Evolutionary conservation across 495 filamentous ascomycete genomes (phyloP), one percentile per base, ranked within the genome.

Genomic region (Bryoglossum gracile): DNA sequence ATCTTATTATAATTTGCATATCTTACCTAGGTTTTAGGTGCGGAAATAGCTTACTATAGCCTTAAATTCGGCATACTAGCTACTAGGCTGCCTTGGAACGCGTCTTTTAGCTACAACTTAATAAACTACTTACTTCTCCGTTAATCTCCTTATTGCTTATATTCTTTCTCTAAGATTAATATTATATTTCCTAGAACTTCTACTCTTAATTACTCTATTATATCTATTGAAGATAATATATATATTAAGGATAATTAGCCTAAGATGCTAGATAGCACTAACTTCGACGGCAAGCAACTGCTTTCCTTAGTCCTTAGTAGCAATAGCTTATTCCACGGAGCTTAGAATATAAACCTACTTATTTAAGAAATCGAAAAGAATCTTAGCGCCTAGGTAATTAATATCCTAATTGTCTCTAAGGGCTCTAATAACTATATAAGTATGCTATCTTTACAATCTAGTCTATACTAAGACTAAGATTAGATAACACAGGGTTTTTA

Each of bases 281-380:
- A 59, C 25, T 61, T 55, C 46, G 50, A 63, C 42, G 61, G 59
- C 48, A 52, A 46, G 26, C 33, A 63, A 32, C 41, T 63, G 19
- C 43, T 63, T 19, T 18, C 28, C 24, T 47, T 65, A 25, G 37
- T 61, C 34, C 56, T 43, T 22, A 50, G 37, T 35, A 60, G 53
- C 35, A 61, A 59, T 43, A 63, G 56, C 51, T 50, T 57, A 3
- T 58, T 60, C 40, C 13, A 32, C 41, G 34, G 47, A 23, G 35
- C 43, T 30, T 61, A 55, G 53, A 53, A 64, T 55, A 50, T 59
- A 32, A 48, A 52, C 30, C 57, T 59, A 1, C 57, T 66, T 16
- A 61, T 66, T 43, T 47, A 39, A 39, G 63, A 64, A 47, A 54
- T 64, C 33, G 62, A 66, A 49, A 51, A 62, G 38, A 57, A 57